Conservation (phyloP, 352 stramenopile genomes). For the Phytopythium delawarense region DNA sequence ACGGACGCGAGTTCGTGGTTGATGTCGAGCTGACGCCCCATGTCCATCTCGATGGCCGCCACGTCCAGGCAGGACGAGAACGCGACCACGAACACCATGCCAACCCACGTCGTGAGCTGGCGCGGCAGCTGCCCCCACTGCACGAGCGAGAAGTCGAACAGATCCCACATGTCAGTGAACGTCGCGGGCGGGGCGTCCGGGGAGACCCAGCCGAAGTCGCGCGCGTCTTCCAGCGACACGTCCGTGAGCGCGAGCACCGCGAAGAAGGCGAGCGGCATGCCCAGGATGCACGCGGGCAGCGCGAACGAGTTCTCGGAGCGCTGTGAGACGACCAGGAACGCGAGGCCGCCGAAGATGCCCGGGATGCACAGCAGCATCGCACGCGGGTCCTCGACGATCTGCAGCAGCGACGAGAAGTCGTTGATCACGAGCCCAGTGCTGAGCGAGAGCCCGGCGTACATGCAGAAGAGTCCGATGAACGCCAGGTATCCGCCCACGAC, state of each 20-base stretch:
- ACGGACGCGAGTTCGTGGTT: conserved; percentile 94
- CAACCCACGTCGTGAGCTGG: conserved; percentile 89
- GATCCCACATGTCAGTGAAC: conserved; percentile 72
- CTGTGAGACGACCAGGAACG: conserved; percentile 82
- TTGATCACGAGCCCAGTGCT: conserved; percentile 91
- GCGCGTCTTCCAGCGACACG: conserved; percentile 88
- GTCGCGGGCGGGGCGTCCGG: conserved; percentile 49
- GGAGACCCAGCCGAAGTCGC: conserved; percentile 89
- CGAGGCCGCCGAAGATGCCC: conserved; percentile 73
- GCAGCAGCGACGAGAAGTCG: conserved; percentile 72
- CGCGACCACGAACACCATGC: conserved; percentile 97
- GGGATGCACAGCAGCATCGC: conserved; percentile 83
- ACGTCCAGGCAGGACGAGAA: conserved; percentile 97
- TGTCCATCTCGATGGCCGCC: conserved; percentile 96
- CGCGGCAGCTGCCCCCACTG: conserved; percentile 87
- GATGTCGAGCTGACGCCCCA: conserved; percentile 92
- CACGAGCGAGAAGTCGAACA: conserved; percentile 92
- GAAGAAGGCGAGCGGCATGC: conserved; percentile 92
- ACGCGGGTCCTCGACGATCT: conserved; percentile 53
- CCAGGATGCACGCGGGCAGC: conserved; percentile 78
- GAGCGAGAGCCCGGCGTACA: conserved; percentile 90
- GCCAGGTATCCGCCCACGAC: conserved; percentile 98
- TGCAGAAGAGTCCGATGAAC: conserved; percentile 96
- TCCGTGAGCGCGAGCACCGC: conserved; percentile 66
- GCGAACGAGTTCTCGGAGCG: conserved; percentile 75